Evolutionary conservation across 495 filamentous ascomycete genomes (phyloP).

Genomic region (Aspergillus mulundensis): DNA sequence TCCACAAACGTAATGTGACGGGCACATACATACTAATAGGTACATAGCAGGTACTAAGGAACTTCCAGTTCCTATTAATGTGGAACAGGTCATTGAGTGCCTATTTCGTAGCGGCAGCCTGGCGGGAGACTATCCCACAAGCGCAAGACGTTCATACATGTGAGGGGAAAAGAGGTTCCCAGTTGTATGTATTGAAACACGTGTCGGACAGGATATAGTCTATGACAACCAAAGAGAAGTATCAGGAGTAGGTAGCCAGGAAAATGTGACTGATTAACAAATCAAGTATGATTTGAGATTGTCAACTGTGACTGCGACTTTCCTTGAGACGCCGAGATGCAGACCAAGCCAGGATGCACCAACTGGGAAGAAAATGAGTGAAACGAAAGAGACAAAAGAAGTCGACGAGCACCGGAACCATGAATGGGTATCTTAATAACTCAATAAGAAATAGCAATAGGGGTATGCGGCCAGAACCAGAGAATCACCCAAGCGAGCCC

Average conservation of each 20-base stretch:
- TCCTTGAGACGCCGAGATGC: background rate
- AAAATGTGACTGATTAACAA: background rate
- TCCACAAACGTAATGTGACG: too few species aligned
- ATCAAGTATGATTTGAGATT: background rate
- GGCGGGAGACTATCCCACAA: too few species aligned
- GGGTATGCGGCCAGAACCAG: background rate
- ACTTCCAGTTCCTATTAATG: too few species aligned
- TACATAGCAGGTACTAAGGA: too few species aligned
- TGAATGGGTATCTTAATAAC: constrained; percentile 25
- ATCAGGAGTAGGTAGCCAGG: too few species aligned
- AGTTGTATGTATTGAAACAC: too few species aligned
- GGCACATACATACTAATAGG: too few species aligned
- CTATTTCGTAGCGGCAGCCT: too few species aligned
- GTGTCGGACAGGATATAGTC: background rate
- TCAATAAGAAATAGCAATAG: constrained; percentile 4
- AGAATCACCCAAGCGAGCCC: constrained; percentile 8
- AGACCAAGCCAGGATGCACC: background rate
- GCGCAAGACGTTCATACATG: too few species aligned
- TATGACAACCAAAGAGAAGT: background rate
- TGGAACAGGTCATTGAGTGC: too few species aligned
- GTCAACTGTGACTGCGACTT: background rate
- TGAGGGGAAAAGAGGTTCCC: too few species aligned
- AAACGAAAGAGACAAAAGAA: constrained; percentile 1
- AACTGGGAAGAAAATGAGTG: background rate
- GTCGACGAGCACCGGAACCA: constrained; percentile 1